Evolutionary conservation across 768 basidiomycete genomes (phyloP), one percentile per base, ranked within the genome.

Genomic region (Lyophyllum atratum): DNA sequence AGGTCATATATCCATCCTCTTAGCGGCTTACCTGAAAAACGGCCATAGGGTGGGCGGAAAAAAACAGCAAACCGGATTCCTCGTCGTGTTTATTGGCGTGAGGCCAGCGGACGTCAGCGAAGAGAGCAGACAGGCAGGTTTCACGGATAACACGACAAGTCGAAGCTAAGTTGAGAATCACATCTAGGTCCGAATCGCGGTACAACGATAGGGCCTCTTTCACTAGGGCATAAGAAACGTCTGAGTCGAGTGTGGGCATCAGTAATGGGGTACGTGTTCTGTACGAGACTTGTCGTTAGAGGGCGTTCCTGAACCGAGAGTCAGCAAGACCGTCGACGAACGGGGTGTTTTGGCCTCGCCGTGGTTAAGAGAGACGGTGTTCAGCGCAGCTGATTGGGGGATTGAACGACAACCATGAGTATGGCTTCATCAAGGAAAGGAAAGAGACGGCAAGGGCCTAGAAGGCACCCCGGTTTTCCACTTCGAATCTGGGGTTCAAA

Each of bases 41-140:
- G 63, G 64, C 76, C 74, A 76, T 22, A 78, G 56, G 2, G 57
- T 59, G 52, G 71, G 63, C n/a, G 77, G 77, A 48, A 76, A 75
- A n/a, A 65, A 79, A 77, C 44, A 64, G 66, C 6, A 78, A 64
- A 10, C 74, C 73, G 8, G 64, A 63, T 31, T 73, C 69, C 25
- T 72, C 68, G 47, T 74, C 71, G 42, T 74, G 67, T 47, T 76
- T 73, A 51, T 70, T 62, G n/a, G 59, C 65, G 54, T 77, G 76
- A 1, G 77, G 77, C 77, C 77, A 78, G 45, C 66, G 67, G 5
- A 77, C 73, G 1, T 69, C 64, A 39, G 69, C 56, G 56, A 79
- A 79, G 52, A 74, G 59, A 31, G 61, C 48, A 28, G 71, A 66
- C 12, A 73, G 68, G 25, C 67, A 68, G n/a, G 64, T 63, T 17